These are phyloP conservation scores for Gossypium lobatum DNA, from an alignment of 441 rosid species.

Conservation along the genomic window DNA sequence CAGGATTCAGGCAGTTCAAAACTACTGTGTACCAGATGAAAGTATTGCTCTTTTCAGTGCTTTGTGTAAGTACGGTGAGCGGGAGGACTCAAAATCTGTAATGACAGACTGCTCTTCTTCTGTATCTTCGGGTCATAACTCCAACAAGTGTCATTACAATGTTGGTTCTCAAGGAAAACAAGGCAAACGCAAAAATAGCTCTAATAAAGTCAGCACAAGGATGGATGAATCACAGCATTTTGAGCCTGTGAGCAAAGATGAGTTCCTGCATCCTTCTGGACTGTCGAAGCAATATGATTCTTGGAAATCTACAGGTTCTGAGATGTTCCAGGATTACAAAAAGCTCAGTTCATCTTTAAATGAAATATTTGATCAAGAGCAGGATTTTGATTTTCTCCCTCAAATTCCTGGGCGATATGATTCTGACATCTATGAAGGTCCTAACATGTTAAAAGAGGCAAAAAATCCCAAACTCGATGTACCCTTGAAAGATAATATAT, in stretches of 20 bases:
- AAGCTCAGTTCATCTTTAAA: slow-evolving; percentile 33
- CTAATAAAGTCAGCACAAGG: slow-evolving; percentile 27
- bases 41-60: slow-evolving; percentile 64
- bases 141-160: slow-evolving; percentile 42
- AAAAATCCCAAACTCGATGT: slow-evolving; percentile 28
- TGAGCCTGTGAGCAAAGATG: slow-evolving; percentile 31
- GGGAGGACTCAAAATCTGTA: slow-evolving; percentile 88
- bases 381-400: slow-evolving; percentile 29
- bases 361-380: slow-evolving; percentile 32
- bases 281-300: slow-evolving; percentile 28
- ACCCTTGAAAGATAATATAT: slow-evolving; percentile 26
- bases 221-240: slow-evolving; percentile 39
- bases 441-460: slow-evolving; percentile 17
- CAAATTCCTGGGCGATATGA: slow-evolving; percentile 17
- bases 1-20: slow-evolving; percentile 49
- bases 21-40: slow-evolving; percentile 67
- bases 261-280: slow-evolving; percentile 32
- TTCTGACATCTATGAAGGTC: slow-evolving; percentile 23
- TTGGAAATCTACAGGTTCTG: slow-evolving; percentile 39
- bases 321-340: slow-evolving; percentile 28
- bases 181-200: slow-evolving; percentile 26
- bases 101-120: slow-evolving; percentile 94
- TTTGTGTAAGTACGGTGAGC: slow-evolving; percentile 73
- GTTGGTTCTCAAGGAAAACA: slow-evolving; percentile 42
- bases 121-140: slow-evolving; percentile 72